Evolutionary conservation across 768 basidiomycete genomes (phyloP).

Genomic region (Trametes maxima): DNA sequence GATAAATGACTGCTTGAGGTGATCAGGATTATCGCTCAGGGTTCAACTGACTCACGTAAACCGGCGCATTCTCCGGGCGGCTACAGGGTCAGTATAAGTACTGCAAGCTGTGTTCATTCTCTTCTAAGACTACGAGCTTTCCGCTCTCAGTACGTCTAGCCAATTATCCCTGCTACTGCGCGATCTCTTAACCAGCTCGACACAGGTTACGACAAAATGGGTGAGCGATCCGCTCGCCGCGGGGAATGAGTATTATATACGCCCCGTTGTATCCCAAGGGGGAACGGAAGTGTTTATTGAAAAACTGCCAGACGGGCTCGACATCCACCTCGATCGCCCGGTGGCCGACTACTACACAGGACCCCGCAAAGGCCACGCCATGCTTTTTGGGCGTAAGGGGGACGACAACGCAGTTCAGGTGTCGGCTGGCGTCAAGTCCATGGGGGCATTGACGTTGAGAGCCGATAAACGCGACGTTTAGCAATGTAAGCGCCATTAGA

Average conservation of each 20-base stretch:
- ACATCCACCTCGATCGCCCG: conserved; percentile 73
- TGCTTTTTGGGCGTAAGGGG: conserved; percentile 60
- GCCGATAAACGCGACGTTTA: too few species aligned
- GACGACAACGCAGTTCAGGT: conserved; percentile 48
- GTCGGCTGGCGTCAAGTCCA: not conserved
- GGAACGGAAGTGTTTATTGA: conserved; percentile 69
- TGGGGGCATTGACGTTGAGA: too few species aligned
- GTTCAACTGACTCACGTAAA: conserved; percentile 29
- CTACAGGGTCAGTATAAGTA: not conserved
- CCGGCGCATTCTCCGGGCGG: not conserved
- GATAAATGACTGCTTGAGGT: conserved; percentile 62
- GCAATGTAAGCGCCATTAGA: too few species aligned
- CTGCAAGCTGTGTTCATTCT: conserved; percentile 65
- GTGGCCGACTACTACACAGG: conserved; percentile 67
- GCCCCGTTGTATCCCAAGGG: conserved; percentile 66
- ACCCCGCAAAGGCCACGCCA: conserved; percentile 62
- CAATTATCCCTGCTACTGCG: too few species aligned
- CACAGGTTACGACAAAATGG: too few species aligned
- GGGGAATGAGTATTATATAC: conserved; percentile 56
- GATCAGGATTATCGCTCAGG: conserved; percentile 56
- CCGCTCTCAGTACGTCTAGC: too few species aligned
- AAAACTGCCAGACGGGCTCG: conserved; percentile 63
- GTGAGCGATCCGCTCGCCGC: conserved; percentile 34
- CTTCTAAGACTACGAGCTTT: conserved; percentile 66
- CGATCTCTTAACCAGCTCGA: too few species aligned